Evolutionary conservation across 139 green algal species (phyloP), one percentile per base, ranked within the genome.

Genomic region (Limnomonas spitsbergensis): DNA sequence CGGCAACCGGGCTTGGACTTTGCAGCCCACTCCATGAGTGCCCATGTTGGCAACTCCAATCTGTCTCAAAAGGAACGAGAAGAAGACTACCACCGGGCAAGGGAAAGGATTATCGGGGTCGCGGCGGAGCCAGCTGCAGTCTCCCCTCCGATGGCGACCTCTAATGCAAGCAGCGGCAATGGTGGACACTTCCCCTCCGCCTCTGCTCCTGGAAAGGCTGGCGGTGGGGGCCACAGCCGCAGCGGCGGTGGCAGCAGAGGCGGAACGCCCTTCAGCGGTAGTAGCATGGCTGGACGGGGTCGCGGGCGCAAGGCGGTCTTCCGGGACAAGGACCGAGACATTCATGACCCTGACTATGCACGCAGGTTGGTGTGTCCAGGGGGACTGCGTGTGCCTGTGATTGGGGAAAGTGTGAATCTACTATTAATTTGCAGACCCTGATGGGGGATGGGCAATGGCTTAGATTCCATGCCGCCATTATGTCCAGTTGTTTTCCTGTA

Each of bases 221-320:
- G n/a, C n/a, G n/a, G n/a, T 14, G 47, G 47, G 47, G 47, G 47
- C 38, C 53, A 78, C 27, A 52, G 71, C 14, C 68, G 69, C 24
- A 42, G 37, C 24, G 69, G 42, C 37, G 47, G 14, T 29, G 47
- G 47, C 14, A 61, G 14, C 47, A 61, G 47, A 29, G 47, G 47
- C 20, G 14, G 14, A 61, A 14, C 47, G 20, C 20, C 14, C 47
- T 61, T 20, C 14, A 20, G 47, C 47, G 20, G 75, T 37, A 26
- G 42, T 61, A 37, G 66, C 42, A 2, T 66, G 68, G 73, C 56
- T 24, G 79, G 79, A 3, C 73, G 79, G 3, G 79, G 79, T 1
- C 6, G 67, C 6, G 67, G 67, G 4, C 79, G 79, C 36, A 84
- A 84, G 73, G 79, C 79, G 2, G 73, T 84, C 35, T 84, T 84